A percentile compares a stretch with the other conserved stretches of the same genome.
phyloP scores from a whole-genome alignment of 176 grass and related monocot species.

The Ampelocalamus luodianensis region DNA sequence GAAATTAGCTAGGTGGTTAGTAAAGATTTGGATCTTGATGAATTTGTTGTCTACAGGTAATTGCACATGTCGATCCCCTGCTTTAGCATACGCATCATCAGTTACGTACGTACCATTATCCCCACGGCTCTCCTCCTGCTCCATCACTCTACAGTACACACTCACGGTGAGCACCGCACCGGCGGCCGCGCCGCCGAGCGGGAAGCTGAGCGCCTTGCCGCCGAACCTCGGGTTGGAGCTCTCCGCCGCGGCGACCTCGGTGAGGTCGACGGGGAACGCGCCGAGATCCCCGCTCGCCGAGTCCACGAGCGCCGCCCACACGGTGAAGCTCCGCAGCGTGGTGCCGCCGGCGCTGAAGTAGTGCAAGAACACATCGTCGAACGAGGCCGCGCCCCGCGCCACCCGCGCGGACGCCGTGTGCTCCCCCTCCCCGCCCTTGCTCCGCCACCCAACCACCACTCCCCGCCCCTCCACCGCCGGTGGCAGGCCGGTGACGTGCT shows the following conservation, averaged over 20 bases:
- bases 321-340: conserved; percentile 58
- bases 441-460: conserved; percentile 79
- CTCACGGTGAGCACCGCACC: conserved; percentile 69
- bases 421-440: conserved; percentile 72
- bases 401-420: conserved; percentile 66
- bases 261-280: conserved; percentile 73
- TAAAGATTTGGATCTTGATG: not conserved
- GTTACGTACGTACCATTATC: conserved; percentile 44
- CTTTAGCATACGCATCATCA: conserved; percentile 12
- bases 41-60: not conserved
- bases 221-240: conserved; percentile 52
- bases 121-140: conserved; percentile 43
- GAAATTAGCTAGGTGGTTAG: not conserved
- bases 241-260: conserved; percentile 50
- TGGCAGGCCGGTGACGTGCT: conserved; percentile 67
- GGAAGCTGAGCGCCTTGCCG: conserved; percentile 74
- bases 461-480: conserved; percentile 49
- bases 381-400: conserved; percentile 46
- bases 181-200: conserved; percentile 60
- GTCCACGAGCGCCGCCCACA: conserved; percentile 82
- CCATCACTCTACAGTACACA: conserved; percentile 78
- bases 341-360: conserved; percentile 58
- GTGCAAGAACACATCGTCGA: conserved; percentile 88
- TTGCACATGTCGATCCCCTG: not conserved
- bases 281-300: conserved; percentile 56